Evolutionary conservation across 768 basidiomycete genomes (phyloP).

Genomic region (Kwoniella mangroviensis): DNA sequence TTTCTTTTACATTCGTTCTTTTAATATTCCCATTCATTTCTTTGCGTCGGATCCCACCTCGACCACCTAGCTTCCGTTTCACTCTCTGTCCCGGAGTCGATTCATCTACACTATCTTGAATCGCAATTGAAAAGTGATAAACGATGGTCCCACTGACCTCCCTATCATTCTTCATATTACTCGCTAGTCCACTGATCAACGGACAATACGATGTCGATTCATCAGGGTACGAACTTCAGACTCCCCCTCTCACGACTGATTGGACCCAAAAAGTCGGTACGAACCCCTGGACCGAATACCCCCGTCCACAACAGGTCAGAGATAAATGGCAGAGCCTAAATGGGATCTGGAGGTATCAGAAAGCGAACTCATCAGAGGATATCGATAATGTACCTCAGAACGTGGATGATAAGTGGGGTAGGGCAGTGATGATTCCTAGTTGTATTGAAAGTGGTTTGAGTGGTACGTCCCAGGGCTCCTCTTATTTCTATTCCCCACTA

Average conservation of each 20-base stretch:
- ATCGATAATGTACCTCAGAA: conserved; percentile 20
- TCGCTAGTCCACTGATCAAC: background rate
- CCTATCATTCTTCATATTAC: background rate
- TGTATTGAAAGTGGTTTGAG: conserved; percentile 37
- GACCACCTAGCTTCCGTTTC: background rate
- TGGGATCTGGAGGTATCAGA: conserved; percentile 35
- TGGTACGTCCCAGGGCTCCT: conserved; percentile 13
- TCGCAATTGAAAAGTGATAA: background rate
- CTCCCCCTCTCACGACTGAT: conserved; percentile 28
- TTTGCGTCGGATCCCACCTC: background rate
- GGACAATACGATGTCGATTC: conserved; percentile 17
- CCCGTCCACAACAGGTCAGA: conserved; percentile 36
- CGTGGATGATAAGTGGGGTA: conserved; percentile 10
- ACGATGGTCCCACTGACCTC: conserved; percentile 8
- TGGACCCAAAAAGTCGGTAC: conserved; percentile 36
- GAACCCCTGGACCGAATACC: conserved; percentile 35
- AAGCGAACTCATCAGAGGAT: conserved; percentile 20
- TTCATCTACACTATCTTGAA: too few relatives aligned
- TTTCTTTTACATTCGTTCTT: background rate
- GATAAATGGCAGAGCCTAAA: conserved; percentile 31
- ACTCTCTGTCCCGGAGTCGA: too few relatives aligned
- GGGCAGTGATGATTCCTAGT: conserved; percentile 33
- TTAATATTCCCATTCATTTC: background rate
- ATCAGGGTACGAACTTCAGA: conserved; percentile 21
- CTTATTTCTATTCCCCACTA: too few relatives aligned